Evolutionary conservation across 179 eudicot genomes (phyloP), one percentile per base, ranked within the genome.

Genomic region (Patellifolia procumbens): DNA sequence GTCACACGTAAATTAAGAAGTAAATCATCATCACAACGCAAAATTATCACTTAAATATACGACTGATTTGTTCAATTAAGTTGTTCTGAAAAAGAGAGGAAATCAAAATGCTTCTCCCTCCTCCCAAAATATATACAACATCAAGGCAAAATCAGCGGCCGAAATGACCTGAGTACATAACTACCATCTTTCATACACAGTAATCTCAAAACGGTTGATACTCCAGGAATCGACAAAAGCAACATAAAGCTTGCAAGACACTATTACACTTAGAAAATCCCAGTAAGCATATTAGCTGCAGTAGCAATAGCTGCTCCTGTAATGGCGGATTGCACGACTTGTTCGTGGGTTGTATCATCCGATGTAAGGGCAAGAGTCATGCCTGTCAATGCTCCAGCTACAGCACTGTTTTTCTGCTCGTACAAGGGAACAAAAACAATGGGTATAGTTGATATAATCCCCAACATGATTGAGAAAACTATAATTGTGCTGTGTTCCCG

Each of bases 231-330:
- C n/a, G n/a, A n/a, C 73, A 70, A 17, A 70, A 19, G 15, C 26
- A 49, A 28, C 7, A n/a, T n/a, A 46, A 22, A 42, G 3, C 29
- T 61, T 29, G 65, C 55, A 29, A 7, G 6, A 48, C 16, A 42
- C 59, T 70, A n/a, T n/a, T n/a, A 68, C 39, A 16, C n/a, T 61
- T 77, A 92, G 74, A 90, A 86, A 65, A 87, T 81, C 53, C 89
- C 91, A 0, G 91, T 62, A n/a, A 92, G 94, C 67, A 92, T 86
- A 76, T 89, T 88, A 5, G 94, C 94, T 42, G 94, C 90, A 17
- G 97, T 86, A 45, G 97, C 91, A 66, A 92, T 78, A 16, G 97
- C 97, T 16, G 97, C 97, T 48, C 97, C 94, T 3, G 97, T 90
- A 17, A 90, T 90, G 9, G 97, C 97, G 5, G 91, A 87, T 39